Evolutionary conservation across 495 filamentous ascomycete genomes (phyloP), one percentile per base, ranked within the genome.

Genomic region (Penicillium roqueforti): DNA sequence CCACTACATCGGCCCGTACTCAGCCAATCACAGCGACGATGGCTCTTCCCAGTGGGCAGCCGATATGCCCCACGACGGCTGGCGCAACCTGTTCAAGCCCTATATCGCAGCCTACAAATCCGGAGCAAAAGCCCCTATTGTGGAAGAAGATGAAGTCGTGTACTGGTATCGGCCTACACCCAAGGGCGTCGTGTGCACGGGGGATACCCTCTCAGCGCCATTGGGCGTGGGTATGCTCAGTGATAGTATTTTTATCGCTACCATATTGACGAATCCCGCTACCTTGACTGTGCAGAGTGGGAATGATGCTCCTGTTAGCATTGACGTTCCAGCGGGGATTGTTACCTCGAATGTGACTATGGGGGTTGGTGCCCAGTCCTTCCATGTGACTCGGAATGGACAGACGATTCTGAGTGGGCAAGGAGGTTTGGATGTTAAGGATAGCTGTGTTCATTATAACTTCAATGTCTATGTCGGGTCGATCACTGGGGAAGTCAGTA

Each of bases 21-120:
- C 63, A 1, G 68, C 69, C 0, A 62, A 59, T 38, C 79, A 83
- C 60, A 66, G 62, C 14, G 80, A 84, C 31, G 79, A 83, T 47
- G 82, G 81, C 0, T 76, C 76, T 36, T 77, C 75, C 9, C 77
- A 83, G 55, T 84, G 81, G 80, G 72, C 74, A 16, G 76, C 79
- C 26, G 77, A 74, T 47, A 79, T 83, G 69, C 60, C 74, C 2
- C 55, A 56, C 1, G 47, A 50, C 10, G 47, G 22, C 10, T 50
- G 34, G 47, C 47, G 47, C 0, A 36, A 38, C 1, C 8, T 49
- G 6, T 49, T 25, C 47, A 49, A 47, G 29, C 18, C 59, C 51
- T 47, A 66, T 74, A 29, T 70, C 70, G 20, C 47, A 10, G 47
- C 47, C 20, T 49, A 49, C 32, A 49, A 49, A 26, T 9, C 47